Conservation (phyloP, 305 asterid species). For the Ajuga reptans region DNA sequence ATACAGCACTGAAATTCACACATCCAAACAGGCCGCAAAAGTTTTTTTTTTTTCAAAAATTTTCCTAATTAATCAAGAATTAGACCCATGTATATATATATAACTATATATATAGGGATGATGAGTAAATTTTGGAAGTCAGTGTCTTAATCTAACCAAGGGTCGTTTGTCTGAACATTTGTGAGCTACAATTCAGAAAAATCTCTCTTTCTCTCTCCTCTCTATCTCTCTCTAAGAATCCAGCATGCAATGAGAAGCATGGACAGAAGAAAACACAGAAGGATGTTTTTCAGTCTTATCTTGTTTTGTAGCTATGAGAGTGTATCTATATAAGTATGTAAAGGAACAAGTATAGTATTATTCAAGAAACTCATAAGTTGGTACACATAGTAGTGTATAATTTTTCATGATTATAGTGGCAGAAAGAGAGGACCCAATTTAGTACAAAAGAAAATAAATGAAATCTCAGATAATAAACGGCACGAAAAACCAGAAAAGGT, state of each 20-base stretch:
- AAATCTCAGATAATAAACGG: conserved; percentile 15
- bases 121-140: conserved; percentile 24
- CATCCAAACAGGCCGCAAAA: conserved; percentile 19
- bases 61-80: neutral
- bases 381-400: conserved; percentile 22
- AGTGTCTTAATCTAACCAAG: conserved; percentile 34
- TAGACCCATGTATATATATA: no score
- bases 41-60: no score
- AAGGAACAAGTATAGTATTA: conserved; percentile 16
- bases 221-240: neutral
- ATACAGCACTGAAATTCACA: conserved; percentile 10
- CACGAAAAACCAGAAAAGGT: conserved; percentile 25
- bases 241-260: conserved; percentile 26
- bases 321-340: conserved; percentile 23
- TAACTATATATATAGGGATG: neutral
- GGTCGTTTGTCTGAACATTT: conserved; percentile 24
- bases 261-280: conserved; percentile 25
- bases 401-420: conserved; percentile 35
- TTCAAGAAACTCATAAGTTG: conserved; percentile 26
- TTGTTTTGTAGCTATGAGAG: conserved; percentile 28
- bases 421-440: conserved; percentile 20
- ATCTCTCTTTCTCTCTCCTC: neutral
- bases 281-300: conserved; percentile 17
- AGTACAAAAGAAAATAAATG: neutral
- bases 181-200: conserved; percentile 16